These are phyloP conservation scores for Mycena olivaceomarginata DNA, from an alignment of 768 basidiomycete genomes.

Conservation along the genomic window DNA sequence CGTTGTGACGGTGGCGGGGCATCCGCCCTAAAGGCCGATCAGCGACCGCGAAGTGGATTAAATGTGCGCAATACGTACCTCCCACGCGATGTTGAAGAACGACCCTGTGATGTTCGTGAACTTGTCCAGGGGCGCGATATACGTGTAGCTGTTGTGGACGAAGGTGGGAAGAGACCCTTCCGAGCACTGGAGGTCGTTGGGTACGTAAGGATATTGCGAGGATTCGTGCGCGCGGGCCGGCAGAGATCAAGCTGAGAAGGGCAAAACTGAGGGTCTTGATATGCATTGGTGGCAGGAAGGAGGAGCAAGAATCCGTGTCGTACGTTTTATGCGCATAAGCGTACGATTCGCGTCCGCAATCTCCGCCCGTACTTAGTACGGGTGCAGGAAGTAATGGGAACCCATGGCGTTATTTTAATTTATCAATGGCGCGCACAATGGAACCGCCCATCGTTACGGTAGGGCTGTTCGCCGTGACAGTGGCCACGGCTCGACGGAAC, in stretches of 20 bases:
- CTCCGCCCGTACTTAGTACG: constrained; percentile 15
- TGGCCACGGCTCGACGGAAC: constrained; percentile 16
- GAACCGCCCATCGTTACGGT: constrained; percentile 20
- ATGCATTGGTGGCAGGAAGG: constrained; percentile 25
- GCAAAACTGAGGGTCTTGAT: constrained; percentile 21
- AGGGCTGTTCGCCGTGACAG: constrained; percentile 26
- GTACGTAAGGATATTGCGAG: background rate
- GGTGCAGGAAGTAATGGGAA: background rate
- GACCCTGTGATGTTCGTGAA: constrained; percentile 36
- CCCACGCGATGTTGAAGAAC: constrained; percentile 33
- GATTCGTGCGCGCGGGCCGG: constrained; percentile 18
- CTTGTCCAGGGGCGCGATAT: constrained; percentile 11
- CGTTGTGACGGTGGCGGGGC: no score
- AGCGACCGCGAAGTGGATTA: no score
- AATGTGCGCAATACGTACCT: no score
- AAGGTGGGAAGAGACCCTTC: no score
- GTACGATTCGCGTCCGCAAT: constrained; percentile 6
- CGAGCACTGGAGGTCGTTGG: no score
- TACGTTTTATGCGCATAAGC: background rate
- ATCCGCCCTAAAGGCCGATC: no score
- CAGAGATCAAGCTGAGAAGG: no score
- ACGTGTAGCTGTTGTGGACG: constrained; percentile 15
- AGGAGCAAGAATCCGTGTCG: constrained; percentile 18
- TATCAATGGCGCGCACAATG: constrained; percentile 29
- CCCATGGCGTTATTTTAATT: constrained; percentile 17